Base-by-base conservation (phyloP, 2,329 filamentous ascomycete genomes). In the Celoporthe dispersa region DNA sequence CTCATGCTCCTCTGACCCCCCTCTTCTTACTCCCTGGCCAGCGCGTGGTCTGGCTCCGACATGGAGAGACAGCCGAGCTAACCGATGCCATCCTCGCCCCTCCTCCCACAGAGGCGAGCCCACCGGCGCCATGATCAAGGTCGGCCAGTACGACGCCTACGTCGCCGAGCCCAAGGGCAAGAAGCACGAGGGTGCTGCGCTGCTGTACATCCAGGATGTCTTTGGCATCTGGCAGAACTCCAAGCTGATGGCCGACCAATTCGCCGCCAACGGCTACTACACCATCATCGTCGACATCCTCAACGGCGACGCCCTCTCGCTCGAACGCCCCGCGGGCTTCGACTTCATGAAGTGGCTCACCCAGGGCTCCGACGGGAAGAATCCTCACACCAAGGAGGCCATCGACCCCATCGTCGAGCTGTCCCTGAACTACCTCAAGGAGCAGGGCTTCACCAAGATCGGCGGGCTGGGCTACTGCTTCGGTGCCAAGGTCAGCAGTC, bases 401-500 rank as follows among this genome's bases (percentile, higher is more conserved):
- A 81, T 86, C 66, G 85, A 87, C 70, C 79, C 80, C 25, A 83
- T 89, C 72, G 81, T 88, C 67, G 79, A 81, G 66, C 77, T 79
- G 60, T 83, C 82, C 64, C 85, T 92, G 76, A 86, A 88, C 77
- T 84, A 87, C 68, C 77, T 94, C 67, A 85, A 86, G 71, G 82
- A 84, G 66, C 83, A 88, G 66, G 85, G 86, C 1, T 79, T 86
- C 61, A 88, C 86, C 77, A 87, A 85, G 73, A 80, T 94, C 48
- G 91, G 87, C 1, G 86, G 84, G 19, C 87, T 90, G 0, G 92
- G 92, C 0, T 94, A 94, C 80, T 94, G 92, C 80, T 92, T 94
- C 74, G 92, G 92, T 51, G 91, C 86, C 68, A 92, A 92, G 84
- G 87, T 88, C 73, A 71, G 81, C 72, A n/a, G 7, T n/a, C 9